Percentiles rank a stretch among this genome's conserved stretches.
These are phyloP conservation scores for Mortierella antarctica DNA, from an alignment of 192 early-diverging fungal species.

Conservation along the genomic window DNA sequence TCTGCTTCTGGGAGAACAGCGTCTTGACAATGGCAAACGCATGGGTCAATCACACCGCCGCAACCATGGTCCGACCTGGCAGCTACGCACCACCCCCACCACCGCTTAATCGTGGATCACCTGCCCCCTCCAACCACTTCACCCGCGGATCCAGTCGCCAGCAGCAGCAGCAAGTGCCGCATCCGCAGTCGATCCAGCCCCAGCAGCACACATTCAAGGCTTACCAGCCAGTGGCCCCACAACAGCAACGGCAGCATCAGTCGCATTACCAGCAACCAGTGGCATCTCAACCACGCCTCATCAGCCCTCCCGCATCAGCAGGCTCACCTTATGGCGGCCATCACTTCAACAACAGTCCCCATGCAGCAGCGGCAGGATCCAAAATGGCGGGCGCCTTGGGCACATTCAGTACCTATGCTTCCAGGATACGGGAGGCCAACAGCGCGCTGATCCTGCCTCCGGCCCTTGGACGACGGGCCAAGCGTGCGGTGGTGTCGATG, in stretches of 20 bases:
- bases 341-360: conserved; percentile 5
- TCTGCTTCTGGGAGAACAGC: too few species aligned
- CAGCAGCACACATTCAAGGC: background rate
- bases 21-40: background rate
- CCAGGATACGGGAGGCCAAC: conserved; percentile 62
- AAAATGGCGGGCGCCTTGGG: conserved; percentile 35
- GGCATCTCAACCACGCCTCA: conserved; percentile 3
- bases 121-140: conserved; percentile 5
- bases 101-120: conserved; percentile 7
- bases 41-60: conserved; percentile 48
- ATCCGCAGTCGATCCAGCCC: background rate
- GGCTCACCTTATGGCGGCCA: background rate
- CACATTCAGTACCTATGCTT: conserved; percentile 61
- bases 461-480: conserved; percentile 49
- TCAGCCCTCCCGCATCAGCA: conserved; percentile 8
- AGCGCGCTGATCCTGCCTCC: conserved; percentile 61
- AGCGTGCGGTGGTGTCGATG: conserved; percentile 48
- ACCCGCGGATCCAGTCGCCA: conserved; percentile 20
- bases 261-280: conserved; percentile 10
- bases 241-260: background rate
- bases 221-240: background rate
- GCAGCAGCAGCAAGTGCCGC: background rate
- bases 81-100: background rate
- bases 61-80: conserved; percentile 2
- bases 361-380: conserved; percentile 1